Percentiles rank a stretch among this genome's conserved stretches.
Conservation (phyloP, 83 land plant species). For the Thuja plicata region DNA sequence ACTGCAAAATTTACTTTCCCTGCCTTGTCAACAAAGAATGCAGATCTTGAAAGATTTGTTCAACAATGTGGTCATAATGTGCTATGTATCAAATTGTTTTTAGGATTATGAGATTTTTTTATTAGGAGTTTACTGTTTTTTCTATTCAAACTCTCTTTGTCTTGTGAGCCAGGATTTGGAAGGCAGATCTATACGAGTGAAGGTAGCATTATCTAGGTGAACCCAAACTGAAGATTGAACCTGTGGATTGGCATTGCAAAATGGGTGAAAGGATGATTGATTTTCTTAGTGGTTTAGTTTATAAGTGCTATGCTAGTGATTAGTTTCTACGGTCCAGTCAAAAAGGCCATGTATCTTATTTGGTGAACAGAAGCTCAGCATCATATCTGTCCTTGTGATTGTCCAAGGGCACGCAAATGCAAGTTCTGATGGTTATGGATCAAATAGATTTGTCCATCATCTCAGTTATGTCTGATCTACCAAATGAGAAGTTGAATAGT, state of each 20-base stretch:
- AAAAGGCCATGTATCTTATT: not conserved
- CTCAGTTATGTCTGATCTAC: not conserved
- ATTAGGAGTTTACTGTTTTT: not conserved
- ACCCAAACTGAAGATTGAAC: not conserved
- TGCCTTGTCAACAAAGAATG: not conserved
- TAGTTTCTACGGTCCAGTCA: not conserved
- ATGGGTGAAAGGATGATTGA: not conserved
- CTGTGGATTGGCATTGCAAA: not conserved
- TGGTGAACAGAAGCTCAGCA: not conserved
- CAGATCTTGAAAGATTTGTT: not conserved
- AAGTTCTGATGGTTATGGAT: not conserved
- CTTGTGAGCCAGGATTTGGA: conserved; percentile 47
- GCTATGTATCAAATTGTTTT: not conserved
- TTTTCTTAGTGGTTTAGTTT: not conserved
- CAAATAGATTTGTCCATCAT: not conserved
- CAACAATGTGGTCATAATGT: not conserved
- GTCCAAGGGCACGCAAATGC: not conserved
- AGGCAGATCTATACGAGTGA: conserved; percentile 74
- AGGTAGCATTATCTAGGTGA: conserved; percentile 26
- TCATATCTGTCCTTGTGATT: not conserved
- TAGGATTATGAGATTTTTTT: not conserved
- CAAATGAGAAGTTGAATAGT: not conserved
- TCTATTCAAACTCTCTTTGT: not conserved
- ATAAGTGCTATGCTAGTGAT: not conserved
- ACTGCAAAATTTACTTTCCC: not conserved